Base-by-base conservation (phyloP, 2,329 filamentous ascomycete species). In the Penicillium sp. region DNA sequence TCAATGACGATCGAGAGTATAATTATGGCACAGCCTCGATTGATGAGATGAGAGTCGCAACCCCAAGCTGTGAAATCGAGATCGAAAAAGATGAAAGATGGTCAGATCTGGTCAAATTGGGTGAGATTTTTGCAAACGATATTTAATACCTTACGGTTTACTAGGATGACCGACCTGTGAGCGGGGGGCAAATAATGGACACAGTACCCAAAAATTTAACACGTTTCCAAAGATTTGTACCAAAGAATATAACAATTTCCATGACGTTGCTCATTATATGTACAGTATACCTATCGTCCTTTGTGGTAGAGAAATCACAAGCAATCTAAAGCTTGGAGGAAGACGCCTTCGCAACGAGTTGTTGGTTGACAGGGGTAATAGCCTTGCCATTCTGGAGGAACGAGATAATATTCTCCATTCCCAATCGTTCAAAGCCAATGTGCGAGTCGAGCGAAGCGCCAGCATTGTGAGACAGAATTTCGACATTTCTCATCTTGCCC, bases 291-390 rank as follows among this genome's bases (percentile, higher is more conserved):
- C 31, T 9, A 34, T n/a, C 31, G n/a, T 34, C 31, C 9, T 34
- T 9, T 34, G 31, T 34, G n/a, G 31, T n/a, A n/a, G 31, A 9
- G 24, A 28, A 10, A 10, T 28, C 24, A 10, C 24, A 28, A 28
- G n/a, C 24, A 16, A 34, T 45, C 34, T 54, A 64, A 19, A 64
- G 60, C 47, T 62, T 64, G 0, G 61, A 49, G 0, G 43, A 36
- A 4, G 47, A 23, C 3, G 40, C 28, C 36, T 59, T 61, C 2
- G 48, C 51, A 43, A 87, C 57, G 67, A 78, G 80, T 43, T 85
- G 79, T 70, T 84, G 29, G 66, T 90, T 89, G 11, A 88, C 86
- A 0, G 86, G 83, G 48, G 86, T 70, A 28, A 70, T 34, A 0
- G 68, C 68, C 56, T 70, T 71, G 46, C 76, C 75, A 2, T 61